These are phyloP conservation scores for Cladosporium austrohemisphaericum DNA, from an alignment of 2,329 filamentous ascomycete species.

Conservation along the genomic window DNA sequence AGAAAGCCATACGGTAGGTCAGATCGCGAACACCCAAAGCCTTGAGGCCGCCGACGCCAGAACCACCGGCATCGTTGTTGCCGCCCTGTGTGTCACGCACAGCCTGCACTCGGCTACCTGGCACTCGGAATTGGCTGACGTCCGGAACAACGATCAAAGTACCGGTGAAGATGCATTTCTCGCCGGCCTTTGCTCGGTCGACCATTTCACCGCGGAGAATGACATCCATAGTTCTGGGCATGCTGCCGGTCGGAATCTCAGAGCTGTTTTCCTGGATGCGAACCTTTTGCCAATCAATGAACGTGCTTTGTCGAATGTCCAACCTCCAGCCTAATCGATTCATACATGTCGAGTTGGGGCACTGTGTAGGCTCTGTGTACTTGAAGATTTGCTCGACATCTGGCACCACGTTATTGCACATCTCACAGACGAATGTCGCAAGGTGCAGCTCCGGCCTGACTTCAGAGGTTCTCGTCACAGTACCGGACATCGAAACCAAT, in stretches of 20 bases:
- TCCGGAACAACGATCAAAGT: conserved; percentile 95
- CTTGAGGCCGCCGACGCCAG: conserved; percentile 83
- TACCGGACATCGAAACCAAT: conserved; percentile 91
- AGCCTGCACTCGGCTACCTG: conserved; percentile 77
- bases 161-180: conserved; percentile 97
- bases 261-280: conserved; percentile 97
- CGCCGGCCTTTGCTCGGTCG: conserved; percentile 91
- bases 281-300: conserved; percentile 99
- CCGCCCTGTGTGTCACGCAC: conserved; percentile 74
- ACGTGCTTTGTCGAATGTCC: conserved; percentile 95
- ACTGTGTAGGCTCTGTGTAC: conserved; percentile 95
- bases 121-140: conserved; percentile 88
- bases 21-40: conserved; percentile 90
- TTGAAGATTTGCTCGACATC: conserved; percentile 97
- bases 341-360: conserved; percentile 79
- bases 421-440: conserved; percentile 88
- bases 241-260: conserved; percentile 96
- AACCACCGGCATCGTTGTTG: conserved; percentile 68
- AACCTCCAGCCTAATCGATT: conserved; percentile 92
- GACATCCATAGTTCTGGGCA: conserved; percentile 97
- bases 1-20: conserved; percentile 93
- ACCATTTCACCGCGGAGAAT: conserved; percentile 97
- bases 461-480: conserved; percentile 93
- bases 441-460: conserved; percentile 89
- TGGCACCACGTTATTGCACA: conserved; percentile 75